These are phyloP conservation scores for Sparassis latifolia DNA, from an alignment of 1,284 basidiomycete species.

Conservation along the genomic window DNA sequence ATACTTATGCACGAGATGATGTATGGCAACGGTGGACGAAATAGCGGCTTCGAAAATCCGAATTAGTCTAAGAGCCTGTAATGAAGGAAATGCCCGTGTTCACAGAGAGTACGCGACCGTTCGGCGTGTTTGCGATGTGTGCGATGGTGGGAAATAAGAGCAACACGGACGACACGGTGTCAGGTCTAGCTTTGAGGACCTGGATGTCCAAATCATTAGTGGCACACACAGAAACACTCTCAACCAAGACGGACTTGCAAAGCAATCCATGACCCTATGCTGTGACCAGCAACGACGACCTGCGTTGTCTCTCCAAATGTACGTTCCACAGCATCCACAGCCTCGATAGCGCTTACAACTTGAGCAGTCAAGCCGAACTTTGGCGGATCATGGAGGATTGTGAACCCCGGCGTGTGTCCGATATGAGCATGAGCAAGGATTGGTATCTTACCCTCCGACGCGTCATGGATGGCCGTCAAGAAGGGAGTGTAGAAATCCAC, in stretches of 20 bases:
- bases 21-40: slow-evolving; percentile 37
- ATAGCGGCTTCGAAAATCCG: slow-evolving; percentile 31
- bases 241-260: slow-evolving; percentile 35
- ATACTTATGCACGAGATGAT: slow-evolving; percentile 33
- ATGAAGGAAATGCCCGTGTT: slow-evolving; percentile 4
- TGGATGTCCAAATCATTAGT: slow-evolving; percentile 15
- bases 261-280: slow-evolving; percentile 54
- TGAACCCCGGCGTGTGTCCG: slow-evolving; percentile 39
- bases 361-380: slow-evolving; percentile 35
- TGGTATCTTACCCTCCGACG: slow-evolving; percentile 31
- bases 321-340: slow-evolving; percentile 37
- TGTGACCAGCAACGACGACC: slow-evolving; percentile 50
- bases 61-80: neutral
- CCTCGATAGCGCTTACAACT: slow-evolving; percentile 41
- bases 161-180: slow-evolving; percentile 33
- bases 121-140: slow-evolving; percentile 49
- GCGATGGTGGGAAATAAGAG: slow-evolving; percentile 55
- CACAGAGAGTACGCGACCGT: slow-evolving; percentile 38
- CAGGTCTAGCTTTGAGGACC: slow-evolving; percentile 42
- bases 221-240: neutral
- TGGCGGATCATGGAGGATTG: slow-evolving; percentile 12
- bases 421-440: slow-evolving; percentile 50
- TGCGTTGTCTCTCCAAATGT: slow-evolving; percentile 25
- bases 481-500: slow-evolving; percentile 54
- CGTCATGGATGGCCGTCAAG: slow-evolving; percentile 37